A percentile compares a stretch with the other conserved stretches of the same genome.
These are phyloP conservation scores for Suaeda aralocaspica DNA, from an alignment of 148 eudicot species.

Conservation along the genomic window DNA sequence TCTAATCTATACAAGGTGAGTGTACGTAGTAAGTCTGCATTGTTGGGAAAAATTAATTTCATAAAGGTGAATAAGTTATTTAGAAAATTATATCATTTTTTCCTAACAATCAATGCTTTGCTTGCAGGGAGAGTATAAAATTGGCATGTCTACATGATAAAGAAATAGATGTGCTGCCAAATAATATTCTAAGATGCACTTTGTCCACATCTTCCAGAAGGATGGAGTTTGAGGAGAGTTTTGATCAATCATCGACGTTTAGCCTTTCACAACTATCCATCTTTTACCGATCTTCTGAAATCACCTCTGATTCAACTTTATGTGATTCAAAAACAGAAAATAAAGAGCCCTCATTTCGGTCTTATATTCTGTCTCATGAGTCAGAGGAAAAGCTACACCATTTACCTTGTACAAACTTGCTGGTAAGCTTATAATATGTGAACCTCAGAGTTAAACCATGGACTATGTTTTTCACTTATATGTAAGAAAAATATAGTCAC, in stretches of 20 bases:
- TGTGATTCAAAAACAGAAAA: constrained; percentile 19
- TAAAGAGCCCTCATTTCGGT: constrained; percentile 16
- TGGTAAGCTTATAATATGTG: constrained; percentile 10
- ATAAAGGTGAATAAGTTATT: neutral
- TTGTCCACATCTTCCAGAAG: constrained; percentile 15
- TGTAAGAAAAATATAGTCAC: too few species aligned
- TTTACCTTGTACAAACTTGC: neutral
- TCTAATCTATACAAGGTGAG: constrained; percentile 73
- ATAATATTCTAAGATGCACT: constrained; percentile 15
- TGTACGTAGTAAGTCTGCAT: too few species aligned
- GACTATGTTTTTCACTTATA: too few species aligned
- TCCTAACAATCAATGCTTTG: neutral
- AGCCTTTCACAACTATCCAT: constrained; percentile 29
- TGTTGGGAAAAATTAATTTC: too few species aligned
- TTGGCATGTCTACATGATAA: constrained; percentile 7
- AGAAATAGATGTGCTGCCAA: neutral
- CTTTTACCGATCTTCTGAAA: constrained; percentile 15
- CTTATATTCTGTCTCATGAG: constrained; percentile 17
- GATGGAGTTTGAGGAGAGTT: constrained; percentile 24
- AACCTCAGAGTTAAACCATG: constrained; percentile 11
- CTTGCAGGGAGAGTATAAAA: constrained; percentile 28
- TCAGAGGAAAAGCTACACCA: constrained; percentile 14
- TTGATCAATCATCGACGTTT: constrained; percentile 30
- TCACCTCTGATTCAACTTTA: constrained; percentile 3
- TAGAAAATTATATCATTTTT: neutral